phyloP scores from a whole-genome alignment of 1,284 basidiomycete genomes.

The Entoloma clypeatum region DNA sequence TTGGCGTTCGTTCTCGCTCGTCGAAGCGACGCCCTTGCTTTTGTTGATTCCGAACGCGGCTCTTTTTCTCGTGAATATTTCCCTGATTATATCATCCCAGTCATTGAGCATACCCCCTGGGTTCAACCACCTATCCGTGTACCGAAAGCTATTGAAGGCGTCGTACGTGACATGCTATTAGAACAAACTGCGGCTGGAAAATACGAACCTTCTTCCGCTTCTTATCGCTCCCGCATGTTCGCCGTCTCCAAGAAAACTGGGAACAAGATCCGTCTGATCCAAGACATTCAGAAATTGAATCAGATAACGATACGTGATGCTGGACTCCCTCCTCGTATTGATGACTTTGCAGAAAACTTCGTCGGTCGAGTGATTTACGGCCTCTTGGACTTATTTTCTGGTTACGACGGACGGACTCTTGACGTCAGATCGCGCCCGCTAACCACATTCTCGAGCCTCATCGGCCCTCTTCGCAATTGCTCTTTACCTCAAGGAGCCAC shows the following conservation, averaged over 20 bases:
- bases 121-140: slow-evolving; percentile 23
- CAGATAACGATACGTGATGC: slow-evolving; percentile 29
- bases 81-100: slow-evolving; percentile 31
- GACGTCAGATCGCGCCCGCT: slow-evolving; percentile 21
- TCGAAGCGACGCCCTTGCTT: slow-evolving; percentile 25
- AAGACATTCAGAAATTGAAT: slow-evolving; percentile 32
- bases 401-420: slow-evolving; percentile 23
- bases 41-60: slow-evolving; percentile 27
- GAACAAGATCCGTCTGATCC: slow-evolving; percentile 27
- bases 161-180: slow-evolving; percentile 21
- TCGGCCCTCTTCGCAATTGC: slow-evolving; percentile 19
- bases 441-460: slow-evolving; percentile 23
- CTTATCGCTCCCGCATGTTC: slow-evolving; percentile 30
- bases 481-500: slow-evolving; percentile 26
- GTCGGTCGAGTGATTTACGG: slow-evolving; percentile 25
- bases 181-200: slow-evolving; percentile 23
- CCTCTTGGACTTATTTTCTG: slow-evolving; percentile 25
- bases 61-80: slow-evolving; percentile 29
- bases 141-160: slow-evolving; percentile 21
- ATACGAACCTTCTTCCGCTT: slow-evolving; percentile 28
- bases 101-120: slow-evolving; percentile 33
- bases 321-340: slow-evolving; percentile 24
- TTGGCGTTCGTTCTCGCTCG: slow-evolving; percentile 20
- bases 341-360: slow-evolving; percentile 32
- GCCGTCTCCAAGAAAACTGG: slow-evolving; percentile 31